Conservation (phyloP, 2,329 filamentous ascomycete genomes). For the Fusarium setosum region DNA sequence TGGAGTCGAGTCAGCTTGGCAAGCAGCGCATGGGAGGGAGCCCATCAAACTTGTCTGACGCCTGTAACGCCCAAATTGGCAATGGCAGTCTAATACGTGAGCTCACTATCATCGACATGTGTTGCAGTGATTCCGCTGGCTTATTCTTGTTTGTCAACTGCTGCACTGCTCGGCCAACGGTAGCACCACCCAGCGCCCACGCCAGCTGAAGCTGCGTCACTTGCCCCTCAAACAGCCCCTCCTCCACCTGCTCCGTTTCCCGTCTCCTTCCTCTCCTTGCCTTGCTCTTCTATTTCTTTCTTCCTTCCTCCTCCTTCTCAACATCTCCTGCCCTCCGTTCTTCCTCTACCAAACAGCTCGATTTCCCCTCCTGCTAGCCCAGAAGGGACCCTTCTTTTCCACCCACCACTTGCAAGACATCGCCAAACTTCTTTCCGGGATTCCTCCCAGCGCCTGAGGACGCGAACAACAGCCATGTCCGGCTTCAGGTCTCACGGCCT, state of each 20-base stretch:
- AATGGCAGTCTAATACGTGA: slow-evolving; percentile 24
- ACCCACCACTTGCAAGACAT: slow-evolving; percentile 15
- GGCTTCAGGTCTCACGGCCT: slow-evolving; percentile 60
- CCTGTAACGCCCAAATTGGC: slow-evolving; percentile 3
- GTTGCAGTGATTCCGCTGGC: slow-evolving; percentile 24
- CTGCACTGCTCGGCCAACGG: slow-evolving; percentile 18
- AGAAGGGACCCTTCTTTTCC: slow-evolving; percentile 28
- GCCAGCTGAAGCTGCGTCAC: slow-evolving; percentile 44
- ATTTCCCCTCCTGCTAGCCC: slow-evolving; percentile 32
- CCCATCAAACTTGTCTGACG: slow-evolving; percentile 9
- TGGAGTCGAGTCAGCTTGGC: slow-evolving; percentile 17
- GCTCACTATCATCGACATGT: slow-evolving; percentile 5
- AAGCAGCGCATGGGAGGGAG: slow-evolving; percentile 25
- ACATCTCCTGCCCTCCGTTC: slow-evolving; percentile 1
- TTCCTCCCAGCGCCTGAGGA: slow-evolving; percentile 32
- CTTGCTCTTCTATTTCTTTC: slow-evolving; percentile 25
- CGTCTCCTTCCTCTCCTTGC: slow-evolving; percentile 20
- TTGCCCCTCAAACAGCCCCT: slow-evolving; percentile 42
- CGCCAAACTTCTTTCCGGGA: slow-evolving; percentile 17
- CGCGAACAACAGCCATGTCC: slow-evolving; percentile 55
- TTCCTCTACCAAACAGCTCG: slow-evolving; percentile 3
- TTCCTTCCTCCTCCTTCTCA: slow-evolving; percentile 14
- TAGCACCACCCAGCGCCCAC: slow-evolving; percentile 19
- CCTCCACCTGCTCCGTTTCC: slow-evolving; percentile 15
- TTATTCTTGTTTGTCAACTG: slow-evolving; percentile 23